Conservation (phyloP, 768 basidiomycete genomes). For the Pulveroboletus sp. region DNA sequence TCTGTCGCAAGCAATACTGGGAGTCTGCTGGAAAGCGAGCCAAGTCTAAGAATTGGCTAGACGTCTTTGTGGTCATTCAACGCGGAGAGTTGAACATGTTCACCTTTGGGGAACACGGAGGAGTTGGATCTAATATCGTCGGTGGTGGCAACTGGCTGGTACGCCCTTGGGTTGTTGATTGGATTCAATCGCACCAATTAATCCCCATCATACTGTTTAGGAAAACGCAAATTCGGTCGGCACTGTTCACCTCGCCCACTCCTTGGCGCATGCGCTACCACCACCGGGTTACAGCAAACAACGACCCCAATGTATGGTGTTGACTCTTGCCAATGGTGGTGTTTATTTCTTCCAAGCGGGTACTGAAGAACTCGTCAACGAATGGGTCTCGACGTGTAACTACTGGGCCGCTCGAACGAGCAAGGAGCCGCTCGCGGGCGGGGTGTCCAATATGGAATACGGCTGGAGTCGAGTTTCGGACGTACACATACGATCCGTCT, state of each 20-base stretch:
- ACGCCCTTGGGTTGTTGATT: slow-evolving; percentile 33
- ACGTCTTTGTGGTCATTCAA: slow-evolving; percentile 94
- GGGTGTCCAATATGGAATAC: slow-evolving; percentile 99
- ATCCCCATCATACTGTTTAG: slow-evolving; percentile 35
- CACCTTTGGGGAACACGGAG: slow-evolving; percentile 74
- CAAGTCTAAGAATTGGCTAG: slow-evolving; percentile 87
- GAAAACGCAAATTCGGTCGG: slow-evolving; percentile 84
- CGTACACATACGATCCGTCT: slow-evolving; percentile 47
- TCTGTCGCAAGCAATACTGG: slow-evolving; percentile 93
- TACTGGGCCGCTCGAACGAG: slow-evolving; percentile 97
- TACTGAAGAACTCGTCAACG: slow-evolving; percentile 96
- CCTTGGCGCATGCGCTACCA: slow-evolving; percentile 80
- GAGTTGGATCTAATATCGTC: slow-evolving; percentile 59
- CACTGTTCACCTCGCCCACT: slow-evolving; percentile 80
- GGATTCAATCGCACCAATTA: slow-evolving; percentile 1
- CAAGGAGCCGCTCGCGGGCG: slow-evolving; percentile 92
- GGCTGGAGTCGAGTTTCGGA: slow-evolving; percentile 87
- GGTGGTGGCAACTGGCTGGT: slow-evolving; percentile 99
- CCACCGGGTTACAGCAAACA: slow-evolving; percentile 88
- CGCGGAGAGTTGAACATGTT: slow-evolving; percentile 96
- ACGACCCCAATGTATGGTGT: slow-evolving; percentile 91
- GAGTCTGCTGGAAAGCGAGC: slow-evolving; percentile 79
- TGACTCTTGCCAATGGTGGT: slow-evolving; percentile 82
- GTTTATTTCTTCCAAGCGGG: slow-evolving; percentile 99
- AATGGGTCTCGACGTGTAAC: slow-evolving; percentile 99